phyloP scores from a whole-genome alignment of 768 basidiomycete species.

The Neoboletus magnificus region DNA sequence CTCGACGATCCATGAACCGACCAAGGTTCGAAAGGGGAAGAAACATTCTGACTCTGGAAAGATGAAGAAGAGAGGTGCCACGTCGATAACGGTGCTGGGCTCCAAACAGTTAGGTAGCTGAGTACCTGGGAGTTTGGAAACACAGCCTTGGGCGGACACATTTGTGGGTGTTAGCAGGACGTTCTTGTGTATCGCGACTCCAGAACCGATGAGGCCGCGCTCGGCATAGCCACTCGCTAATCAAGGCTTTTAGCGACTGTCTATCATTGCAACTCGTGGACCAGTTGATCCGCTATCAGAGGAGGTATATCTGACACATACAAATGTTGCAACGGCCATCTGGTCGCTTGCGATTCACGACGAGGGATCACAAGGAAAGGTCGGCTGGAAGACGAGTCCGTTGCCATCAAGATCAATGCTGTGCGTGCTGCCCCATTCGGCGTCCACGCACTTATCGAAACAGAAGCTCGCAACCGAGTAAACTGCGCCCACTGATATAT shows the following conservation, averaged over 20 bases:
- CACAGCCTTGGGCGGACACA: constrained; percentile 18
- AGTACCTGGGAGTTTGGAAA: constrained; percentile 24
- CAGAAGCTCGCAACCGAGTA: constrained; percentile 44
- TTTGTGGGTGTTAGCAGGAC: constrained; percentile 16
- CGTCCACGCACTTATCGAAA: constrained; percentile 54
- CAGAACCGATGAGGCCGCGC: not conserved
- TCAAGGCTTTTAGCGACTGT: constrained; percentile 8
- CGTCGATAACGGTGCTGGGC: constrained; percentile 11
- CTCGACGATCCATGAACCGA: too few species aligned
- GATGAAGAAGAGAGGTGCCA: too few species aligned
- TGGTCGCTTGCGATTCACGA: constrained; percentile 8
- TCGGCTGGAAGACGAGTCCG: constrained; percentile 25
- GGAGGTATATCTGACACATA: not conserved
- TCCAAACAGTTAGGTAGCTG: constrained; percentile 4
- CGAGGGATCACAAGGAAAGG: constrained; percentile 18
- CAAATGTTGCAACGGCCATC: constrained; percentile 14
- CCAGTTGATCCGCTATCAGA: not conserved
- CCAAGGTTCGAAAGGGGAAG: too few species aligned
- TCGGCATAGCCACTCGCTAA: constrained; percentile 18
- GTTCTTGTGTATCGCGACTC: constrained; percentile 11
- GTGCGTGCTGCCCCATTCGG: constrained; percentile 50
- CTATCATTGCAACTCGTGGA: not conserved
- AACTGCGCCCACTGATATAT: not conserved
- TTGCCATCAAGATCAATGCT: constrained; percentile 35
- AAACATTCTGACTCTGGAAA: too few species aligned